Base-by-base conservation (phyloP, 371 early-diverging fungal genomes). In the Enteropsectra breve region DNA sequence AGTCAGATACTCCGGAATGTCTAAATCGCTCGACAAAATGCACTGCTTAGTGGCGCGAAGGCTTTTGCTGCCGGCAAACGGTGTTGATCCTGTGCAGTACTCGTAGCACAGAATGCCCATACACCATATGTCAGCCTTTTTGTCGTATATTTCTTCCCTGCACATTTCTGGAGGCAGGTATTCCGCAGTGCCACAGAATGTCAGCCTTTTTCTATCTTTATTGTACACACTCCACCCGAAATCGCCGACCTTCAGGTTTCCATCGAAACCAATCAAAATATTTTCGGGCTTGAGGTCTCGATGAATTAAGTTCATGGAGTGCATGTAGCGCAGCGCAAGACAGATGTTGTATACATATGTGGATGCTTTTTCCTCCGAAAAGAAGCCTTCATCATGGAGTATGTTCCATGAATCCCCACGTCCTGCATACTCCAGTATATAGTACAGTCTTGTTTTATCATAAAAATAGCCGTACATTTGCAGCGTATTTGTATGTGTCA, bases 191-290 rank as follows among this genome's bases (percentile, higher is more conserved):
- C 98, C 97, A 72, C 97, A 96, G 40, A 94, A 69, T n/a, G 73
- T 67, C 21, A 33, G 40, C 53, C 79, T 53, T 53, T 70, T 69
- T 80, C 84, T 85, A 87, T 85, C 84, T 28, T 87, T 89, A 58
- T 93, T 88, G 71, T 90, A 90, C 1, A 97, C 94, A 1, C 91
- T 87, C 94, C 96, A 96, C 0, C 98, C 98, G 84, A 97, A 96
- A 78, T 97, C 98, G 13, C 90, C 88, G 55, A 97, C 85, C 76
- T 94, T 94, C 29, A 95, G 76, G 56, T 86, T 83, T 8, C 88
- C 90, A 45, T 90, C 82, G 1, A 82, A 70, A 28, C 87, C 89
- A 26, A 97, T 76, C 59, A 97, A 78, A 56, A 97, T 74, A 68
- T 97, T 97, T 73, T 96, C 97, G 23, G 90, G 90, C 78, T 91